Evolutionary conservation across 768 basidiomycete species (phyloP).

Genomic region (Zangia roseola): DNA sequence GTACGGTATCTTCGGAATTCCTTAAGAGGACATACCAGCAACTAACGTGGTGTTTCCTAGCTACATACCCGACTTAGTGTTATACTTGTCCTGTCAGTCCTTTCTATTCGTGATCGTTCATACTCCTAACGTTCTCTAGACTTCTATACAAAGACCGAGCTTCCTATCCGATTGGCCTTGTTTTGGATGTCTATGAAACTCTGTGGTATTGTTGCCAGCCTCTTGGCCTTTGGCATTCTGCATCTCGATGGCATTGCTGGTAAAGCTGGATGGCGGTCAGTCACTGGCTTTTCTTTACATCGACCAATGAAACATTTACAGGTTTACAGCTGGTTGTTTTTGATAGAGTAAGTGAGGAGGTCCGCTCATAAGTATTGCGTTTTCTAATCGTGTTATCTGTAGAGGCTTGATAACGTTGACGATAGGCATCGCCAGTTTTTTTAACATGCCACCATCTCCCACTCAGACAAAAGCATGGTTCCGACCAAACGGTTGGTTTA

Average conservation of each 20-base stretch:
- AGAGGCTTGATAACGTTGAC: slow-evolving; percentile 43
- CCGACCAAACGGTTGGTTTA: slow-evolving; percentile 63
- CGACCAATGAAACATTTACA: background rate
- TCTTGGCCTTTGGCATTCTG: slow-evolving; percentile 65
- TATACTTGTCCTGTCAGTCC: slow-evolving; percentile 57
- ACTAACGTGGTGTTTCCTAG: slow-evolving; percentile 21
- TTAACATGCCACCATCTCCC: slow-evolving; percentile 59
- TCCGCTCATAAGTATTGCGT: background rate
- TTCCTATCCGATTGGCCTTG: slow-evolving; percentile 53
- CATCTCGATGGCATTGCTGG: slow-evolving; percentile 10
- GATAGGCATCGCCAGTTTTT: slow-evolving; percentile 54
- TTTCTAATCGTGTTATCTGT: background rate
- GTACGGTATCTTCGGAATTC: slow-evolving; percentile 22
- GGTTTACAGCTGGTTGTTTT: slow-evolving; percentile 34
- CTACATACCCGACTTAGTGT: slow-evolving; percentile 58
- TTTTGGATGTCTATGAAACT: slow-evolving; percentile 67
- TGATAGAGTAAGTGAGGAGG: slow-evolving; percentile 31
- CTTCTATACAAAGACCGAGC: slow-evolving; percentile 59
- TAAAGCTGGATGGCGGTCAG: slow-evolving; percentile 16
- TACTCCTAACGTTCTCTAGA: background rate
- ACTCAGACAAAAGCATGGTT: slow-evolving; percentile 59
- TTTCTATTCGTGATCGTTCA: background rate
- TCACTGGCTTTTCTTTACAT: slow-evolving; percentile 25
- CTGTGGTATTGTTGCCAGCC: slow-evolving; percentile 54
- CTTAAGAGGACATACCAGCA: background rate